Conservation (phyloP, 176 grass and related monocot species). For the Hordeum vulgare region MorexV3_pseudomolecules_assembly NC_058521.1:19071116-19071615, state of each 20-base stretch:
- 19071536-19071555: background rate
- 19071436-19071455: background rate
- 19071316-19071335: too few relatives aligned
- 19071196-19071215: background rate
- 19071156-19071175: background rate
- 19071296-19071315: too few relatives aligned
- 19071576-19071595: background rate
- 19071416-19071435: background rate
- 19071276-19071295: too few relatives aligned
- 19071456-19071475: background rate
- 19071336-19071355: background rate
- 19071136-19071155: background rate
- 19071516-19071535: background rate
- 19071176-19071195: background rate
- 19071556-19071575: background rate
- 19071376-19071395: too few relatives aligned
- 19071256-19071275: background rate
- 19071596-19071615: background rate
- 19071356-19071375: background rate
- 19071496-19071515: background rate
- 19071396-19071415: background rate
- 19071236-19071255: background rate
- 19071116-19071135: background rate
- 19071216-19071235: background rate
- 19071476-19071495: background rate